Percentiles rank a stretch among this genome's conserved stretches.
phyloP scores from a whole-genome alignment of 345 rosid genomes.

The Salix koriyanagi region DNA sequence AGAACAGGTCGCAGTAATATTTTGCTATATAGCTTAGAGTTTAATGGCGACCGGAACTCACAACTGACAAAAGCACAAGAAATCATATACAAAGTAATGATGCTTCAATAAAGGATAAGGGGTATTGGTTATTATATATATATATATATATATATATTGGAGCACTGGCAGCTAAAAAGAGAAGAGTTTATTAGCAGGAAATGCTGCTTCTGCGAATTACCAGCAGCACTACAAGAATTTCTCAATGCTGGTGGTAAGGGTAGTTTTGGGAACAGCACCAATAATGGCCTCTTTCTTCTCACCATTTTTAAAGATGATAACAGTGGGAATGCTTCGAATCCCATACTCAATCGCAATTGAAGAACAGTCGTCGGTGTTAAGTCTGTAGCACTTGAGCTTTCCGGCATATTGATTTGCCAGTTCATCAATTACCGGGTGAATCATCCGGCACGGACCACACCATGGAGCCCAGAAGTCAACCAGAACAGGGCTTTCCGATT shows the following conservation, averaged over 20 bases:
- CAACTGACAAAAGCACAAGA: too few relatives aligned
- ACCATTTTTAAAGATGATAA: constrained; percentile 43
- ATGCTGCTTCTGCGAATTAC: constrained; percentile 5
- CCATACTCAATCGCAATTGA: constrained; percentile 40
- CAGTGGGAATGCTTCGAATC: constrained; percentile 51
- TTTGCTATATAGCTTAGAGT: too few relatives aligned
- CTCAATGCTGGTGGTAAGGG: constrained; percentile 37
- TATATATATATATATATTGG: constrained; percentile 17
- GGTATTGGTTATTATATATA: constrained; percentile 3
- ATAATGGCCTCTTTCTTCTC: constrained; percentile 48
- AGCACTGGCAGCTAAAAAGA: neutral
- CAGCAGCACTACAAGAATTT: constrained; percentile 33
- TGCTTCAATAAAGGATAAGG: too few relatives aligned
- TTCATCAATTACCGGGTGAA: constrained; percentile 42
- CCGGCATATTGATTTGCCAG: constrained; percentile 41
- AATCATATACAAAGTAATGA: too few relatives aligned
- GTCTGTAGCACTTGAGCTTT: constrained; percentile 45
- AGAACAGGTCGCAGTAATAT: too few relatives aligned
- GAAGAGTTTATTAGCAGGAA: neutral
- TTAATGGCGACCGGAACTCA: too few relatives aligned
- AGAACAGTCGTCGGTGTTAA: constrained; percentile 46
- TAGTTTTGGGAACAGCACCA: constrained; percentile 47
- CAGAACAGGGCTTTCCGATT: constrained; percentile 32
- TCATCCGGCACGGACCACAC: constrained; percentile 58
- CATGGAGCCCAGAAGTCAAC: constrained; percentile 61